Percentiles rank a stretch among this genome's conserved stretches.
These are phyloP conservation scores for Eucalyptus grandis DNA, from an alignment of 345 rosid species.

Conservation along the genomic window DNA sequence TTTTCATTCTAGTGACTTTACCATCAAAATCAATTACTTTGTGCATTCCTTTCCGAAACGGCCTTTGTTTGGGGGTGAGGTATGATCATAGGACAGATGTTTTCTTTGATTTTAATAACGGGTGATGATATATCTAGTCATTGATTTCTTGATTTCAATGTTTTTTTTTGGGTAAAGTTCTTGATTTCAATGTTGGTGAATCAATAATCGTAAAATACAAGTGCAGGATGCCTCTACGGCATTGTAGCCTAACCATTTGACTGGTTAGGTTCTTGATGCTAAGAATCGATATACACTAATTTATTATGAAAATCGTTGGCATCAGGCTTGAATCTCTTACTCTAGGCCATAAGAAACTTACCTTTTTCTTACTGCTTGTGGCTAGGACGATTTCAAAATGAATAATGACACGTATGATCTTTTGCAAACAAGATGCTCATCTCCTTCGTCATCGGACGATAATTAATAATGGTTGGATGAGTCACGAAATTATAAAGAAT, in stretches of 20 bases:
- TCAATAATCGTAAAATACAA: accelerated
- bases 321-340: neutral
- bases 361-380: accelerated
- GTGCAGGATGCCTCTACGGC: accelerated
- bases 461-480: no score
- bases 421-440: no score
- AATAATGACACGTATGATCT: accelerated
- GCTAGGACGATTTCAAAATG: neutral
- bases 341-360: neutral
- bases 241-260: accelerated
- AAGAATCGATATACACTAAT: accelerated
- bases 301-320: no score
- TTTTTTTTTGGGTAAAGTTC: no score
- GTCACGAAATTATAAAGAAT: no score
- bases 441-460: accelerated
- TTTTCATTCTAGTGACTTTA: neutral
- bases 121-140: accelerated
- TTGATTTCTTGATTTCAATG: neutral
- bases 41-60: accelerated
- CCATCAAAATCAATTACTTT: neutral
- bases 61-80: neutral
- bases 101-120: neutral
- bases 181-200: neutral
- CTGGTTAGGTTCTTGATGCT: accelerated
- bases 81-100: accelerated